Conservation (phyloP, 306 rosid species). For the Trifolium fragiferum region DNA sequence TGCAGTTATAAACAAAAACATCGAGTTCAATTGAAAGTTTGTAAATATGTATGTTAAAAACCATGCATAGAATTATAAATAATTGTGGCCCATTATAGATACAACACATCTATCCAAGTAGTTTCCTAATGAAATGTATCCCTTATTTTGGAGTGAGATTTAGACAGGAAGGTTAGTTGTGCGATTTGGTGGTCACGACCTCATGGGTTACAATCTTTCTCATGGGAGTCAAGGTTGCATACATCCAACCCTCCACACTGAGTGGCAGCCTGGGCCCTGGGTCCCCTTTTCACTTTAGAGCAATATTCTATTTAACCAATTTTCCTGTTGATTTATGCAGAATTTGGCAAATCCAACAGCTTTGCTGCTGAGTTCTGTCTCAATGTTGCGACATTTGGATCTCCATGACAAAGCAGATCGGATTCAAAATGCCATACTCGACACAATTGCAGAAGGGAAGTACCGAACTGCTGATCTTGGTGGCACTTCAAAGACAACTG, state of each 20-base stretch:
- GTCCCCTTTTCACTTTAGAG: not conserved
- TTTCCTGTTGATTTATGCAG: constrained; percentile 51
- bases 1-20: not conserved
- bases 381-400: constrained; percentile 89
- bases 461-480: constrained; percentile 97
- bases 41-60: no score
- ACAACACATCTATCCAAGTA: no score
- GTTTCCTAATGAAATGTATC: no score
- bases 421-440: constrained; percentile 83
- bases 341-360: constrained; percentile 98
- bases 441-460: constrained; percentile 88
- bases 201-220: not conserved
- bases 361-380: constrained; percentile 78
- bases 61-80: not conserved
- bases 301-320: constrained; percentile 24
- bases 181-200: no score
- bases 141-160: no score
- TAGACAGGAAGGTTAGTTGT: no score
- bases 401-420: constrained; percentile 76
- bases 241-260: not conserved
- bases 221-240: not conserved
- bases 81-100: no score
- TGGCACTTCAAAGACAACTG: constrained; percentile 75
- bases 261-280: not conserved
- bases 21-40: not conserved